These are phyloP conservation scores for Nidularia pulvinata DNA, from an alignment of 768 basidiomycete species.

Conservation along the genomic window DNA sequence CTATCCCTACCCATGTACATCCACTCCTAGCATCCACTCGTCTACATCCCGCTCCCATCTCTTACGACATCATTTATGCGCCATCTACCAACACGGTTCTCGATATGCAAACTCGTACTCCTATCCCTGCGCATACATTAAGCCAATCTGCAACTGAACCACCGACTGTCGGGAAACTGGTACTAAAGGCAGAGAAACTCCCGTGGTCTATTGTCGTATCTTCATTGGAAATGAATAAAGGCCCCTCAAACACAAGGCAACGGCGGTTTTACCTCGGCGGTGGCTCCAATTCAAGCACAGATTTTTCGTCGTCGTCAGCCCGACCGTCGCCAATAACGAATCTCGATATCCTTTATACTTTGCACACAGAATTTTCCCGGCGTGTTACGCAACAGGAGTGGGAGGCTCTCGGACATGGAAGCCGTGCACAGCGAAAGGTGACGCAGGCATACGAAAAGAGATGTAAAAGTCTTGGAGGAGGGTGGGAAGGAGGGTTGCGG, in stretches of 20 bases:
- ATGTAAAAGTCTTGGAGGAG: constrained; percentile 58
- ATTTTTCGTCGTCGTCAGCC: not conserved
- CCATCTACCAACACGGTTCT: constrained; percentile 59
- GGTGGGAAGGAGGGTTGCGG: constrained; percentile 70
- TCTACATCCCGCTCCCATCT: constrained; percentile 58
- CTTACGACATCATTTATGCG: constrained; percentile 55
- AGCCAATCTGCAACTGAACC: constrained; percentile 68
- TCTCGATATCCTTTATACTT: constrained; percentile 59
- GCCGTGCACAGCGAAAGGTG: constrained; percentile 56
- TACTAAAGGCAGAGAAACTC: constrained; percentile 55
- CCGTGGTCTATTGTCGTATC: constrained; percentile 59
- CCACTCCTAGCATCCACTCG: constrained; percentile 59
- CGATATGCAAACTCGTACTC: constrained; percentile 49
- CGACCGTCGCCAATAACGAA: constrained; percentile 43
- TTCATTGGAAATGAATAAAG: not conserved
- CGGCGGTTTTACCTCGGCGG: constrained; percentile 4
- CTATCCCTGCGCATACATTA: constrained; percentile 57
- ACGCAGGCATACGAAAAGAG: constrained; percentile 63
- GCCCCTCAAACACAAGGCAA: not conserved
- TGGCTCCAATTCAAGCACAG: not conserved
- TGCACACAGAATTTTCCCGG: constrained; percentile 53
- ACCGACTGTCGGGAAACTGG: constrained; percentile 39
- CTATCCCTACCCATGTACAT: constrained; percentile 53
- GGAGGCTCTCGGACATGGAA: constrained; percentile 55
- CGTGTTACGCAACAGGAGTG: constrained; percentile 68